phyloP scores from a whole-genome alignment of 441 rosid genomes.

The Gossypium aridum region DNA sequence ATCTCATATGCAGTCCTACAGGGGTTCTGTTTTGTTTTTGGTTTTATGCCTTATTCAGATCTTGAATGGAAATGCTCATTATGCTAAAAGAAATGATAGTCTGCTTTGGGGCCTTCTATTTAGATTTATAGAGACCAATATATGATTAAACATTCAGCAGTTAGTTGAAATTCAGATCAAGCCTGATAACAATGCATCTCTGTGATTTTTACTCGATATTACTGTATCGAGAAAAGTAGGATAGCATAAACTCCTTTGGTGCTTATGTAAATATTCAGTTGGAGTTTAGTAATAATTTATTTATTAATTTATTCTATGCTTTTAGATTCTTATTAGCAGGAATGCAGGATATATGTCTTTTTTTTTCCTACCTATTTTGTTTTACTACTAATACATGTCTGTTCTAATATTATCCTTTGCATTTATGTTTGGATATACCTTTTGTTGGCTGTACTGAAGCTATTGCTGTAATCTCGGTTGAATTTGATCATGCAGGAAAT shows the following conservation, averaged over 20 bases:
- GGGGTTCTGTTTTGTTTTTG: neutral
- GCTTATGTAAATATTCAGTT: neutral
- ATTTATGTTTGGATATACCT: neutral
- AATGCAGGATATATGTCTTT: too few relatives aligned
- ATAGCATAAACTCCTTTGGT: neutral
- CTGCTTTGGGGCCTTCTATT: neutral
- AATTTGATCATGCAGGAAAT: slow-evolving; percentile 36
- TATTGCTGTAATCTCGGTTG: slow-evolving; percentile 9
- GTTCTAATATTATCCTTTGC: neutral
- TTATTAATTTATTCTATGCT: neutral
- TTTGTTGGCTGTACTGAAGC: neutral
- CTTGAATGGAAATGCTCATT: neutral
- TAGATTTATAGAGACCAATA: slow-evolving; percentile 40
- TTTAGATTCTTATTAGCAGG: neutral
- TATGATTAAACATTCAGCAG: slow-evolving; percentile 51
- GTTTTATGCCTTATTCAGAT: neutral
- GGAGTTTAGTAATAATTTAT: neutral
- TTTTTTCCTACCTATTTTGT: neutral
- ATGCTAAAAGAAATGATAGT: neutral
- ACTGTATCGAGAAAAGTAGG: neutral
- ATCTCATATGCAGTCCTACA: neutral
- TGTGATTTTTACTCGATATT: neutral
- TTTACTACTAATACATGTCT: neutral
- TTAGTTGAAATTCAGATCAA: neutral
- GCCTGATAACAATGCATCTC: neutral